phyloP scores from a whole-genome alignment of 2,329 filamentous ascomycete genomes.

The Penicillium sp. region DNA sequence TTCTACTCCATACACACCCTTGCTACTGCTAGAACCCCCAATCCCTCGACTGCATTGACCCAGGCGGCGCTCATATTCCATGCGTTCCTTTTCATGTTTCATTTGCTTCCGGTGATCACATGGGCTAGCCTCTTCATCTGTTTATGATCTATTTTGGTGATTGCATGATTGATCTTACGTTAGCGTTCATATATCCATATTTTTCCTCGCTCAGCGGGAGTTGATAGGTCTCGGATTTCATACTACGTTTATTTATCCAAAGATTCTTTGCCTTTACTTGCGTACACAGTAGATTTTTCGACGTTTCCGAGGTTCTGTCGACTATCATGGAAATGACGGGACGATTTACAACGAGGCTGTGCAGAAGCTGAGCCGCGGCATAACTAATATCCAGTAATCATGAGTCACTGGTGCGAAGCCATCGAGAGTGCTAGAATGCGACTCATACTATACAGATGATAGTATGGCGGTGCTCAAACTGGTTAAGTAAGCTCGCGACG shows the following conservation, averaged over 20 bases:
- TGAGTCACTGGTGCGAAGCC: neutral
- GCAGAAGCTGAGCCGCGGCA: neutral
- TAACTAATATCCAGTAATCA: constrained; percentile 3
- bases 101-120: neutral
- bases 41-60: neutral
- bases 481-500: neutral
- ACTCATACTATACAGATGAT: too few relatives aligned
- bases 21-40: neutral
- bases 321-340: too few relatives aligned
- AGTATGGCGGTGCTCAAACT: too few relatives aligned
- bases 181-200: constrained; percentile 11
- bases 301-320: too few relatives aligned
- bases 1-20: neutral
- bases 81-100: neutral
- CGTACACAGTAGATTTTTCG: neutral
- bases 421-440: neutral
- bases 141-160: constrained; percentile 9
- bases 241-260: neutral
- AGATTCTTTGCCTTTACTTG: neutral
- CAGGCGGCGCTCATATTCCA: neutral
- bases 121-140: neutral
- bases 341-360: neutral
- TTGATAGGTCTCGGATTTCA: constrained; percentile 7
- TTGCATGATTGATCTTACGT: constrained; percentile 9
- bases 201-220: constrained; percentile 11